Conservation (phyloP, 2,329 filamentous ascomycete species). For the Microdochium nivale region DNA sequence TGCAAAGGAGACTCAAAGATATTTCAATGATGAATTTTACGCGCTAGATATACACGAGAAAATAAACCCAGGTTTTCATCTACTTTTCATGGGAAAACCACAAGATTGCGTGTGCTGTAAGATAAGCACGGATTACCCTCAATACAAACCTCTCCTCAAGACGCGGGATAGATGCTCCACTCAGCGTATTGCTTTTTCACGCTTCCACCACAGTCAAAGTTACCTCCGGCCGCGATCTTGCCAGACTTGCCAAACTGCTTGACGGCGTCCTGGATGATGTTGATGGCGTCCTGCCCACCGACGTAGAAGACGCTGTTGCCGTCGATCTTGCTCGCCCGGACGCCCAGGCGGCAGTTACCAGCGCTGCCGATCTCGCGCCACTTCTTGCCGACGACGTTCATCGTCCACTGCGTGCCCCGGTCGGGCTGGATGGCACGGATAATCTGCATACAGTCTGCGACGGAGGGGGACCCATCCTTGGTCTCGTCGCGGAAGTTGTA, state of each 20-base stretch:
- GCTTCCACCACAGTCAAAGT: slow-evolving; percentile 19
- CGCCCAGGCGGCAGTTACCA: slow-evolving; percentile 22
- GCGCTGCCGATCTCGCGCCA: slow-evolving; percentile 12
- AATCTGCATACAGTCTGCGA: slow-evolving; percentile 24
- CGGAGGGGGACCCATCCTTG: slow-evolving; percentile 20
- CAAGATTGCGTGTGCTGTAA: too few relatives aligned
- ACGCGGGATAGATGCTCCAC: slow-evolving; percentile 11
- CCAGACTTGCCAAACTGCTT: slow-evolving; percentile 17
- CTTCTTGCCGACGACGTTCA: slow-evolving; percentile 3
- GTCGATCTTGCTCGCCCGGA: slow-evolving; percentile 13
- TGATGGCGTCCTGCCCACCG: slow-evolving; percentile 21
- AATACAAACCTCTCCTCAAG: too few relatives aligned
- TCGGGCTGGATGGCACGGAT: slow-evolving; percentile 20
- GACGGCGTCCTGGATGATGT: slow-evolving; percentile 22
- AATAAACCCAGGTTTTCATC: too few relatives aligned
- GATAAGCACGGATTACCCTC: too few relatives aligned
- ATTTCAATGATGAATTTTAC: too few relatives aligned
- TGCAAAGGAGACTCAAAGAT: too few relatives aligned
- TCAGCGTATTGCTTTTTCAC: slow-evolving; percentile 5
- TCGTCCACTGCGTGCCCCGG: slow-evolving; percentile 11
- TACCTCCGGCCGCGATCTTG: slow-evolving; percentile 23
- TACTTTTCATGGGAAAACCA: too few relatives aligned
- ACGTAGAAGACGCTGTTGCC: slow-evolving; percentile 18
- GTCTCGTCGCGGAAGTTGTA: slow-evolving; percentile 24
- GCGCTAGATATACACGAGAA: too few relatives aligned